phyloP scores from a whole-genome alignment of 495 filamentous ascomycete species.

The Penicillium canariense region DNA sequence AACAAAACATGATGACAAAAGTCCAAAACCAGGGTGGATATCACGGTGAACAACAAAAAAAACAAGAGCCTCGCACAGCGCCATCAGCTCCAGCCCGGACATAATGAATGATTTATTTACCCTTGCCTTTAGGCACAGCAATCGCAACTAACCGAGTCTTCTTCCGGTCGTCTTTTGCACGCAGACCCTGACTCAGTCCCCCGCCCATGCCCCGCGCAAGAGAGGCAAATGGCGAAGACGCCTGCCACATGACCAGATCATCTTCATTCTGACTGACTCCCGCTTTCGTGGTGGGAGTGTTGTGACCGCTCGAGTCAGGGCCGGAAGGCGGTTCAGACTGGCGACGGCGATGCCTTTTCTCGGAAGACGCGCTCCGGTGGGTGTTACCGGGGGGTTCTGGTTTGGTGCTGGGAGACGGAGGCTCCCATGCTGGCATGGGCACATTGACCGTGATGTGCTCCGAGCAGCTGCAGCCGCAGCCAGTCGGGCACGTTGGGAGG shows the following conservation, averaged over 20 bases:
- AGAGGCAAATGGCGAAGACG: constrained; percentile 44
- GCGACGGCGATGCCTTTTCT: constrained; percentile 25
- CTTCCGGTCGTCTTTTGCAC: constrained; percentile 32
- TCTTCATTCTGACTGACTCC: constrained; percentile 30
- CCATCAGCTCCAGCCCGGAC: background rate
- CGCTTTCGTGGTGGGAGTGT: constrained; percentile 6
- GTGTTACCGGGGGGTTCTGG: background rate
- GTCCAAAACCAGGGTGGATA: constrained; percentile 10
- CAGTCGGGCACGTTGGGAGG: constrained; percentile 41
- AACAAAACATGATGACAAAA: background rate
- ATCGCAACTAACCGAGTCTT: constrained; percentile 25
- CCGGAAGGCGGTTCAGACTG: constrained; percentile 20
- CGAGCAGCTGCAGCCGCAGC: constrained; percentile 52
- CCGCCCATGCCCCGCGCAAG: constrained; percentile 46
- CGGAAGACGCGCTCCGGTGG: constrained; percentile 7
- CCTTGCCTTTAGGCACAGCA: constrained; percentile 7
- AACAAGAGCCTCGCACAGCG: background rate
- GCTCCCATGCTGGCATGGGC: constrained; percentile 23
- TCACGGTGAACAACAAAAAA: constrained; percentile 6
- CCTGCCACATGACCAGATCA: constrained; percentile 42
- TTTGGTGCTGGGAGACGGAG: constrained; percentile 14
- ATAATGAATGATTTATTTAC: background rate
- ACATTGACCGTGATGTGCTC: constrained; percentile 38
- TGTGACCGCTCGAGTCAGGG: constrained; percentile 12
- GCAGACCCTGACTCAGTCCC: constrained; percentile 41